Percentiles rank a stretch among this genome's conserved stretches.
Evolutionary conservation across 176 grass and related monocot species (phyloP).

Genomic region (Oropetium thomaeum): DNA sequence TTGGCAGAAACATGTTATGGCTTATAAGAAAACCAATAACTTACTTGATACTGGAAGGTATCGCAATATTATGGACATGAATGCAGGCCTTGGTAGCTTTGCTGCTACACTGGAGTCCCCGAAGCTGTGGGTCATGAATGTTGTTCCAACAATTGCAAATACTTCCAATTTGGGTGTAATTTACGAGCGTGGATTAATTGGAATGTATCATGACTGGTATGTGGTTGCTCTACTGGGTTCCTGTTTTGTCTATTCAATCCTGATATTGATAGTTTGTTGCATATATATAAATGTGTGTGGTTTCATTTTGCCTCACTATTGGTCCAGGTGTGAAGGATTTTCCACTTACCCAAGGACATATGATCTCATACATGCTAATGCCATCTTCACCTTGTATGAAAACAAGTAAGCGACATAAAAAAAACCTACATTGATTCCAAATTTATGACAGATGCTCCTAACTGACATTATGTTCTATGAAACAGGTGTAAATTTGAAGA

Average conservation of each 20-base stretch:
- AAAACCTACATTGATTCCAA: not conserved
- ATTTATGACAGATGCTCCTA: conserved; percentile 9
- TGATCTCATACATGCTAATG: conserved; percentile 80
- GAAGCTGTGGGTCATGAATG: conserved; percentile 88
- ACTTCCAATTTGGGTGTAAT: conserved; percentile 68
- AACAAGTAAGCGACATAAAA: conserved; percentile 47
- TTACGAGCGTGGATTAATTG: conserved; percentile 84
- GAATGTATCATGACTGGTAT: conserved; percentile 96
- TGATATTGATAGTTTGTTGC: not conserved
- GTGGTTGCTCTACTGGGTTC: conserved; percentile 17
- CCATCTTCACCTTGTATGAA: conserved; percentile 70
- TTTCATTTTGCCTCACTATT: conserved; percentile 17
- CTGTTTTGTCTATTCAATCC: not conserved
- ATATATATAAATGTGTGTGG: not conserved
- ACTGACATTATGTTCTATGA: conserved; percentile 7
- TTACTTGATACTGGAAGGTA: conserved; percentile 64
- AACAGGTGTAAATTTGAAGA: conserved; percentile 83
- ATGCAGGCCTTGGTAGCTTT: conserved; percentile 75
- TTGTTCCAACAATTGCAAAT: conserved; percentile 55
- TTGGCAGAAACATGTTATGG: conserved; percentile 63
- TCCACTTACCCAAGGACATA: conserved; percentile 96
- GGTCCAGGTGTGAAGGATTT: conserved; percentile 90
- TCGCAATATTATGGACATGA: conserved; percentile 91
- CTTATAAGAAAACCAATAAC: conserved; percentile 67
- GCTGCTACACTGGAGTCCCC: conserved; percentile 58